Conservation (phyloP, 2,329 filamentous ascomycete genomes). For the Didymella arachidicola region DNA sequence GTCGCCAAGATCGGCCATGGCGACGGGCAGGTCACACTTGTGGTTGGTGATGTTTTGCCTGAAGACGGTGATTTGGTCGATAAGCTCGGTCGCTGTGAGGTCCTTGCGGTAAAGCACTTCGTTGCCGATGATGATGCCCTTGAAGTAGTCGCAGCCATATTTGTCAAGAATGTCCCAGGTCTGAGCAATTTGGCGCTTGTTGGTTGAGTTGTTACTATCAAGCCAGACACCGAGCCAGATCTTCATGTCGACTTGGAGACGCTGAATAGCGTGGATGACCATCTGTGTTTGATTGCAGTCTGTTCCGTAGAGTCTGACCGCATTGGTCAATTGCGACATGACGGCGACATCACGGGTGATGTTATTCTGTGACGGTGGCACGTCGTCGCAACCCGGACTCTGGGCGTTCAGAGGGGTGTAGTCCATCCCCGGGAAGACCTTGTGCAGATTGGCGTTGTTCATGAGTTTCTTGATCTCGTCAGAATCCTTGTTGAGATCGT, state of each 20-base stretch:
- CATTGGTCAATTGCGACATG: conserved; percentile 87
- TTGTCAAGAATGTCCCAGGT: conserved; percentile 83
- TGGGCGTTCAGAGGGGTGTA: conserved; percentile 93
- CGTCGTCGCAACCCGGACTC: conserved; percentile 80
- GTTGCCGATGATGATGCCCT: conserved; percentile 69
- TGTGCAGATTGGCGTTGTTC: conserved; percentile 83
- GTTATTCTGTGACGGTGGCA: conserved; percentile 90
- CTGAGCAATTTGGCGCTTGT: conserved; percentile 78
- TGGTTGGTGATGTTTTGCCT: conserved; percentile 71
- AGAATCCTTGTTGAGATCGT: conserved; percentile 77
- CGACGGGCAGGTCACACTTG: conserved; percentile 75
- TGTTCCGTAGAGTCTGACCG: conserved; percentile 87
- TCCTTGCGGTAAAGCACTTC: conserved; percentile 70
- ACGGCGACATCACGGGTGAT: conserved; percentile 90
- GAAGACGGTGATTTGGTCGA: conserved; percentile 70
- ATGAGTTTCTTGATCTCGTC: conserved; percentile 80
- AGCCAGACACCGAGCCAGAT: conserved; percentile 97
- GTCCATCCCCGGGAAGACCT: conserved; percentile 93
- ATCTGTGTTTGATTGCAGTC: conserved; percentile 98
- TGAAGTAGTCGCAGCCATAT: conserved; percentile 63
- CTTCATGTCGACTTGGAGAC: conserved; percentile 78
- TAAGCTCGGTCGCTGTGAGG: conserved; percentile 71
- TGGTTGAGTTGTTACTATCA: conserved; percentile 82
- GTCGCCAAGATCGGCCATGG: conserved; percentile 87
- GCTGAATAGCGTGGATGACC: conserved; percentile 82